A percentile compares a stretch with the other conserved stretches of the same genome.
Evolutionary conservation across 164 flowering plant species (phyloP).

Genomic region (Stephania yunnanensis): DNA sequence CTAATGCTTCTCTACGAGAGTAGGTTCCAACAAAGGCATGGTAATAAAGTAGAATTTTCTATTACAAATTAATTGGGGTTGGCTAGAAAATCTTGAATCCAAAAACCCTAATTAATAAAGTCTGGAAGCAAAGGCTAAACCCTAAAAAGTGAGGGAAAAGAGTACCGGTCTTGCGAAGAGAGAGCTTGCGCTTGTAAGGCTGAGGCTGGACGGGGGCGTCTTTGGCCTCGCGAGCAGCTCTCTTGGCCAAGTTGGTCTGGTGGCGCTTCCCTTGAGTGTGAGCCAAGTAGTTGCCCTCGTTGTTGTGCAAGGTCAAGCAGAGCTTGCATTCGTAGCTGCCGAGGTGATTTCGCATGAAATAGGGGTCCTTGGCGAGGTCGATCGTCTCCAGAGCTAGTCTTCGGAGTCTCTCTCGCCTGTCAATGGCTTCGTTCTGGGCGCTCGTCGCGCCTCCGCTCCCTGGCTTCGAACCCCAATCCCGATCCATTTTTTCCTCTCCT

Average conservation of each 20-base stretch:
- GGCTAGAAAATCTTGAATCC: too few species aligned
- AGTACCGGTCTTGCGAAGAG: slow-evolving; percentile 61
- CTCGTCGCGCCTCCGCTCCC: slow-evolving; percentile 98
- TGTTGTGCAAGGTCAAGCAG: slow-evolving; percentile 86
- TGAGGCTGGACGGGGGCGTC: slow-evolving; percentile 93
- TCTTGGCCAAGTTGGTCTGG: slow-evolving; percentile 94
- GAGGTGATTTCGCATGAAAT: slow-evolving; percentile 98
- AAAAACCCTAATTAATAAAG: too few species aligned
- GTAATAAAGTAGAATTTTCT: too few species aligned
- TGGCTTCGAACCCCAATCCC: slow-evolving; percentile 99
- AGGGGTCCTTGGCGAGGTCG: slow-evolving; percentile 96
- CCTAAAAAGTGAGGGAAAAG: neutral
- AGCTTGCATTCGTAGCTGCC: slow-evolving; percentile 99
- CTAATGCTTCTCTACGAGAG: too few species aligned
- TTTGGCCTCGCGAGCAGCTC: slow-evolving; percentile 96
- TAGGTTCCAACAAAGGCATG: too few species aligned
- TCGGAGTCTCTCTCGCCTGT: slow-evolving; percentile 86
- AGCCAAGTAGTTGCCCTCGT: slow-evolving; percentile 97
- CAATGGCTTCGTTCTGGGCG: slow-evolving; percentile 95
- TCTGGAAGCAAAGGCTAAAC: too few species aligned
- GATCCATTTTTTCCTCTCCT: slow-evolving; percentile 45
- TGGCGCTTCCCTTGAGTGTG: slow-evolving; percentile 98
- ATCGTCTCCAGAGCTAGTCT: slow-evolving; percentile 93
- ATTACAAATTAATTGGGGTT: too few species aligned
- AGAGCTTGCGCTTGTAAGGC: slow-evolving; percentile 87